Conservation (phyloP, 306 rosid species). For the Quercus alba region DNA sequence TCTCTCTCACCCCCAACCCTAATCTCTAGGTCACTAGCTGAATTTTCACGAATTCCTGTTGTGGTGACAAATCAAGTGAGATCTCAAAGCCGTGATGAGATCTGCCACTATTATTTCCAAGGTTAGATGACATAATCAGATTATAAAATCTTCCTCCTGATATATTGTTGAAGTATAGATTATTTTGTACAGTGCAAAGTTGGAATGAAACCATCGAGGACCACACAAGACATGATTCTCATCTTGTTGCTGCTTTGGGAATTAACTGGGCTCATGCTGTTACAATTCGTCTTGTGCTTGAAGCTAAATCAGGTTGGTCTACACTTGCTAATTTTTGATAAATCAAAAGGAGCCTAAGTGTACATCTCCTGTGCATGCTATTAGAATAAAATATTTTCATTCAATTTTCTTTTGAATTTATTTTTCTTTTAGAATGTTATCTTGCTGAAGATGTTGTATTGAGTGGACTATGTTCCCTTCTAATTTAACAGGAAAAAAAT, state of each 20-base stretch:
- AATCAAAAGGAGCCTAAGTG: not conserved
- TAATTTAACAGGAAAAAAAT: not conserved
- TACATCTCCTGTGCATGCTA: not conserved
- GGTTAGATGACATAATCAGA: conserved; percentile 46
- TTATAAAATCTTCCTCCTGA: conserved; percentile 9
- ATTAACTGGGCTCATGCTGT: conserved; percentile 96
- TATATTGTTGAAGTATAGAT: conserved; percentile 14
- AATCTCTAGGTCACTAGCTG: conserved; percentile 76
- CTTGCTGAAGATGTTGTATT: not conserved
- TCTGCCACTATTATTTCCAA: conserved; percentile 70
- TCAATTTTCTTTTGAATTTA: not conserved
- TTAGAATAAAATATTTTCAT: not conserved
- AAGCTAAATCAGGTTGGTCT: conserved; percentile 67
- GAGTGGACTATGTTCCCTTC: not conserved
- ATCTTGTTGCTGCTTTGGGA: conserved; percentile 95
- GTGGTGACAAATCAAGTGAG: conserved; percentile 96
- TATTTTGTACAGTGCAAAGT: conserved; percentile 40
- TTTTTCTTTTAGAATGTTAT: not conserved
- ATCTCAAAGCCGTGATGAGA: conserved; percentile 64
- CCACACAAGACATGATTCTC: conserved; percentile 58
- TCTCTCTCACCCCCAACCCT: not conserved
- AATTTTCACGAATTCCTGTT: conserved; percentile 83
- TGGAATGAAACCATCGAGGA: conserved; percentile 21
- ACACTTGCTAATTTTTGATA: not conserved
- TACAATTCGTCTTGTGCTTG: conserved; percentile 91